These are phyloP conservation scores for Thamnidium elegans DNA, from an alignment of 192 early-diverging fungal genomes.

Conservation along the genomic window DNA sequence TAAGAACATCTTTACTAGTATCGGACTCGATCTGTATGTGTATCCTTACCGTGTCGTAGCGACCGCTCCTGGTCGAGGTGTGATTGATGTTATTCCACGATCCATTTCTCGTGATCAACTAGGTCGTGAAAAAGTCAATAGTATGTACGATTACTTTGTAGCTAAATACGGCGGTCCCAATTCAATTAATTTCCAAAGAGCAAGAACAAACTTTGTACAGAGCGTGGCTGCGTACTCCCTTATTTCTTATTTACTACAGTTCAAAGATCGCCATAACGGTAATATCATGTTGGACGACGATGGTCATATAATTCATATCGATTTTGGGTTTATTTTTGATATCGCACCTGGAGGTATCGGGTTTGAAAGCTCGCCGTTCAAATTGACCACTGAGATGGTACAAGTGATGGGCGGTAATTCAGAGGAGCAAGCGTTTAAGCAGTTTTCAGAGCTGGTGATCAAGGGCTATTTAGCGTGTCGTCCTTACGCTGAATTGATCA, in stretches of 20 bases:
- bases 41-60: conserved; percentile 98
- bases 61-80: conserved; percentile 93
- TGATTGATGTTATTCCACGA: conserved; percentile 97
- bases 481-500: conserved; percentile 89
- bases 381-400: conserved; percentile 96
- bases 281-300: conserved; percentile 98
- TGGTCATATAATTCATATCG: conserved; percentile 98
- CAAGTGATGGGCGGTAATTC: conserved; percentile 89
- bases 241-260: conserved; percentile 90
- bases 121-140: conserved; percentile 98
- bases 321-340: conserved; percentile 98
- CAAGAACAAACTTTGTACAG: conserved; percentile 92
- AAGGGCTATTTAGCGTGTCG: conserved; percentile 89
- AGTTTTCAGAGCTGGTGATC: conserved; percentile 88
- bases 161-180: conserved; percentile 88
- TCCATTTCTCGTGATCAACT: conserved; percentile 97
- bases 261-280: conserved; percentile 99
- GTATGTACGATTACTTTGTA: conserved; percentile 90
- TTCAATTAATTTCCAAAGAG: conserved; percentile 83
- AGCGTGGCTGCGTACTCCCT: conserved; percentile 94
- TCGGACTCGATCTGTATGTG: conserved; percentile 93
- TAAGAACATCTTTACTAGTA: conserved; percentile 89
- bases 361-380: conserved; percentile 96
- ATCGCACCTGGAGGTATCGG: conserved; percentile 96
- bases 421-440: conserved; percentile 74